Base-by-base conservation (phyloP, 495 filamentous ascomycete species). In the Podospora anserina region DNA sequence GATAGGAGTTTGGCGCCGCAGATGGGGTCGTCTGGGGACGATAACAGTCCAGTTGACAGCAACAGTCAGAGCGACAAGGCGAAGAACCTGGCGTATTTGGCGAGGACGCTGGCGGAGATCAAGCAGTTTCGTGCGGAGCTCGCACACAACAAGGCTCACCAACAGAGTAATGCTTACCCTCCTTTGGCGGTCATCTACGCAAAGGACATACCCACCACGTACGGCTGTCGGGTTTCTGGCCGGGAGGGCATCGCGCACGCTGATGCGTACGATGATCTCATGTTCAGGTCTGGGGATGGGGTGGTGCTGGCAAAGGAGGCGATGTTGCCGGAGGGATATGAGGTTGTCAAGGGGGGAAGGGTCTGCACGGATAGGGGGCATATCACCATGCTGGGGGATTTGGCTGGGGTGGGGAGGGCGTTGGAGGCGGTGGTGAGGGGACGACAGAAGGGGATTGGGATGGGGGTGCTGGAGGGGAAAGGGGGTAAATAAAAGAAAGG, bases 201-300 rank as follows among this genome's bases (percentile, higher is more conserved):
- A 49, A 97, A 96, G 76, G 88, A 88, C 26, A 88, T 90, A 3
- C 94, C 94, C 0, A 98, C 94, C 0, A 91, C 96, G 1, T 91
- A 86, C 77, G 92, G 88, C 0, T 92, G 91, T 1, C 85, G 87
- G 15, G 92, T 98, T 11, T 72, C 83, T 5, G 87, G 87, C 2
- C 75, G 78, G 7, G 82, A 79, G n/a, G 80, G 75, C 0, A 97
- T 97, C 70, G 87, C 88, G 64, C 86, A 87, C 53, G 78, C 86
- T 1, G 92, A 96, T 78, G 89, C 89, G 2, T 98, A 96, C 74
- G 94, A 97, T 69, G 89, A 96, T 67, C 82, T 97, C 3, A 87
- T 91, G 0, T 97, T 97, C 78, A 90, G 89, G 0, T 89, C 88
- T 49, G 94, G 94, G 0, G 94, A 98, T 76, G 94, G 94, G 0